These are phyloP conservation scores for Hanseniaspora vineae DNA, from an alignment of 805 yeast species.

Conservation along the genomic window DNA sequence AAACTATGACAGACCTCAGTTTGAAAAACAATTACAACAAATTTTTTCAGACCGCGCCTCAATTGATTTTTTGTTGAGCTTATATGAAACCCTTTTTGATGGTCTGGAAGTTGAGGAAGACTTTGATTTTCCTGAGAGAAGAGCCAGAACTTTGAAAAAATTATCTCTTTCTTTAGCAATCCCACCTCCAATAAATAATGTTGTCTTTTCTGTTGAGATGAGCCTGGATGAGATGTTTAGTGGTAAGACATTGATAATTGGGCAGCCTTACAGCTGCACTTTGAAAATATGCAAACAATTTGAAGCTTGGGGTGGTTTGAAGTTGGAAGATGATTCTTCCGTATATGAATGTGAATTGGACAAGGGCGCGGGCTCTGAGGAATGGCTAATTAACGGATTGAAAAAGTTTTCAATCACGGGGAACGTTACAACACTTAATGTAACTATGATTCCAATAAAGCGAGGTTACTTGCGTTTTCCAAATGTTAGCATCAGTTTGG, in stretches of 20 bases:
- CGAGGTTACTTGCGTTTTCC: constrained; percentile 68
- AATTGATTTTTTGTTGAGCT: background rate
- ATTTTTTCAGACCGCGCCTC: background rate
- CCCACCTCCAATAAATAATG: background rate
- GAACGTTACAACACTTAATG: constrained; percentile 11
- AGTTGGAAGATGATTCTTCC: constrained; percentile 18
- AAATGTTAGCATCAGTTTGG: constrained; percentile 12
- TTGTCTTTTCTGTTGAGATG: background rate
- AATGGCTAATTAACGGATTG: constrained; percentile 76
- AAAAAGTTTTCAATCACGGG: constrained; percentile 39
- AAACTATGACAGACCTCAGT: constrained; percentile 3
- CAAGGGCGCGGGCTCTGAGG: constrained; percentile 27
- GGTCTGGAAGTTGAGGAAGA: constrained; percentile 1
- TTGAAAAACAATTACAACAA: background rate
- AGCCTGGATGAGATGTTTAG: background rate
- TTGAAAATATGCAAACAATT: background rate
- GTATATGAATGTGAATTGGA: constrained; percentile 27
- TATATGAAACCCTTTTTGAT: constrained; percentile 4
- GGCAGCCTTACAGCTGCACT: constrained; percentile 1
- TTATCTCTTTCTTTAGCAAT: background rate
- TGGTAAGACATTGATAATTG: constrained; percentile 1
- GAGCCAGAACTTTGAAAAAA: background rate
- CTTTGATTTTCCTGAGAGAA: background rate
- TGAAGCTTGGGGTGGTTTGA: background rate
- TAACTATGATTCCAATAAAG: constrained; percentile 59